These are phyloP conservation scores for Lanmaoa pseudosensibilis DNA, from an alignment of 768 basidiomycete genomes.

Conservation along the genomic window DNA sequence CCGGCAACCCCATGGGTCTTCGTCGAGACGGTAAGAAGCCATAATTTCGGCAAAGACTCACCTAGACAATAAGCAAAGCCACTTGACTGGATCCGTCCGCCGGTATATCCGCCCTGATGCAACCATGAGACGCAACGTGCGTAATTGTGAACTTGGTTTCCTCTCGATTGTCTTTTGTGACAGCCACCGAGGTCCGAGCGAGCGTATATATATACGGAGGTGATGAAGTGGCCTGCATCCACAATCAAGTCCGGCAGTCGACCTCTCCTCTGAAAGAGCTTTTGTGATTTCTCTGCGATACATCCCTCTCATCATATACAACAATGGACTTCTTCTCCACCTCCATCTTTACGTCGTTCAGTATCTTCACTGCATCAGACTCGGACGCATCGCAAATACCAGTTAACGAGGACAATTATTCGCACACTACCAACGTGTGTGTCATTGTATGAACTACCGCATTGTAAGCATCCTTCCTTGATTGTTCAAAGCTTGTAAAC, in stretches of 20 bases:
- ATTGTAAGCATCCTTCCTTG: conserved; percentile 13
- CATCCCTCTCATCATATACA: background rate
- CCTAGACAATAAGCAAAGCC: conserved; percentile 22
- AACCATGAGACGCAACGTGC: background rate
- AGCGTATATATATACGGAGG: conserved; percentile 16
- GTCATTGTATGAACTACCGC: conserved; percentile 9
- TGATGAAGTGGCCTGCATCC: background rate
- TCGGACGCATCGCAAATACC: conserved; percentile 11
- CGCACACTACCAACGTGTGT: background rate
- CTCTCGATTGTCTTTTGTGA: conserved; percentile 16
- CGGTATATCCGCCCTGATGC: conserved; percentile 1
- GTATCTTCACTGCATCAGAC: background rate
- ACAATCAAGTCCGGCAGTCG: conserved; percentile 4
- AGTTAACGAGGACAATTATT: background rate
- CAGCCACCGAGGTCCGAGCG: background rate
- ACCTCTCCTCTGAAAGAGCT: conserved; percentile 4
- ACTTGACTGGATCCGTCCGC: conserved; percentile 4
- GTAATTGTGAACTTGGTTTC: conserved; percentile 2
- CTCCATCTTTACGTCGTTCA: background rate
- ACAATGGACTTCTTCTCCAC: conserved; percentile 22
- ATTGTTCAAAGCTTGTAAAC: background rate
- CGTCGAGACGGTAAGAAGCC: background rate
- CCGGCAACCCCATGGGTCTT: background rate
- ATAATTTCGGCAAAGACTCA: background rate
- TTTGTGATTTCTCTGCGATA: conserved; percentile 7